phyloP scores from a whole-genome alignment of 306 rosid genomes.

The Fragaria iinumae region DNA sequence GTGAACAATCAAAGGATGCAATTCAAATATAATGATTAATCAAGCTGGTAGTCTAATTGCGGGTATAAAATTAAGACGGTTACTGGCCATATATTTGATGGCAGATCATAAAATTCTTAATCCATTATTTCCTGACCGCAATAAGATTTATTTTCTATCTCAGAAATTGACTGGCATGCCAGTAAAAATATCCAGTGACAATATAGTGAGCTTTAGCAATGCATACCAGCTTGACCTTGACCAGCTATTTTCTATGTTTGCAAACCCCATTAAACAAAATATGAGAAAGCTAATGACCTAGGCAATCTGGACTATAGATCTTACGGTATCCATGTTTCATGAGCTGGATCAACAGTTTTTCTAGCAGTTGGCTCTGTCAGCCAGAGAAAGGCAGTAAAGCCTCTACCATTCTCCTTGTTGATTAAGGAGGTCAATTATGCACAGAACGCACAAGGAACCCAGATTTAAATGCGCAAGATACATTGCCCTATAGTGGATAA shows the following conservation, averaged over 20 bases:
- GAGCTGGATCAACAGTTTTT: background rate
- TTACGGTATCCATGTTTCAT: background rate
- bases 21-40: background rate
- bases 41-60: background rate
- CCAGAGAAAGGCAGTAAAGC: conserved; percentile 3
- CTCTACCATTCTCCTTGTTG: background rate
- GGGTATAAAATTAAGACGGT: background rate
- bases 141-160: background rate
- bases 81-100: background rate
- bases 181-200: background rate
- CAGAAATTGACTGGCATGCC: background rate
- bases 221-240: conserved; percentile 8
- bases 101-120: background rate
- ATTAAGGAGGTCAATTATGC: background rate
- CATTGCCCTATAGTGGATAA: background rate
- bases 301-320: background rate
- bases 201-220: background rate
- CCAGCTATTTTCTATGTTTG: background rate
- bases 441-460: background rate
- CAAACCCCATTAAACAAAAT: background rate
- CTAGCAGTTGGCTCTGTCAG: background rate
- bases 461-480: background rate
- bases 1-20: background rate
- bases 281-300: background rate
- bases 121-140: background rate